Evolutionary conservation across 257 asterid species (phyloP), one percentile per base, ranked within the genome.

Genomic region (Apocynum venetum): DNA sequence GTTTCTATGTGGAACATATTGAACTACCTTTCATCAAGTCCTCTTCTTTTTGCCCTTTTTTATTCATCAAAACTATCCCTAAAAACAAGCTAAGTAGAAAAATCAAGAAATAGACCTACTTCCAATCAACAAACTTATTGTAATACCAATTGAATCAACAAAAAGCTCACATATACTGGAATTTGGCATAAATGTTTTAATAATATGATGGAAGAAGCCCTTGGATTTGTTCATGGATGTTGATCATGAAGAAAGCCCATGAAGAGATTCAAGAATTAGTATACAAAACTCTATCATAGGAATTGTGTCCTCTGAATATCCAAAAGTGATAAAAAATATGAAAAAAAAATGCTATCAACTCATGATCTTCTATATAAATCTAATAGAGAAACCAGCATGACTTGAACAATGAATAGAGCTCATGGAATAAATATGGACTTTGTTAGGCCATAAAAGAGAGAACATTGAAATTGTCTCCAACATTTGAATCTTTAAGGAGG

Each of bases 211-310:
- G 52, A 90, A 40, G 80, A 87, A 80, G 77, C 66, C 80, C 77
- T 71, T 88, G 81, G 89, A 79, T 81, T 90, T 93, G 77, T 36
- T 78, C 98, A 94, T 94, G 75, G 82, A 78, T 19, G 69, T 40
- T 43, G n/a, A 51, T 75, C 84, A 72, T 76, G 70, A 73, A 76
- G 61, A 71, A 47, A 73, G 20, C 66, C 77, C 77, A 73, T 52
- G 17, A 72, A 72, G 31, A 52, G 43, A 72, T 51, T 72, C 65
- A 51, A 48, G 43, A 53, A 72, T 56, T 5, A 1, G 36, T 5
- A 20, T 5, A 3, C 14, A 1, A 52, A 47, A 14, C 43, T 2
- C 3, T 12, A 65, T 65, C 44, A 63, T 2, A 8, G n/a, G 43
- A 65, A 10, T 41, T 65, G 6, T 55, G 31, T 25, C 31, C 6